Conservation (phyloP, 768 basidiomycete species). For the Arthromyces matolae region DNA sequence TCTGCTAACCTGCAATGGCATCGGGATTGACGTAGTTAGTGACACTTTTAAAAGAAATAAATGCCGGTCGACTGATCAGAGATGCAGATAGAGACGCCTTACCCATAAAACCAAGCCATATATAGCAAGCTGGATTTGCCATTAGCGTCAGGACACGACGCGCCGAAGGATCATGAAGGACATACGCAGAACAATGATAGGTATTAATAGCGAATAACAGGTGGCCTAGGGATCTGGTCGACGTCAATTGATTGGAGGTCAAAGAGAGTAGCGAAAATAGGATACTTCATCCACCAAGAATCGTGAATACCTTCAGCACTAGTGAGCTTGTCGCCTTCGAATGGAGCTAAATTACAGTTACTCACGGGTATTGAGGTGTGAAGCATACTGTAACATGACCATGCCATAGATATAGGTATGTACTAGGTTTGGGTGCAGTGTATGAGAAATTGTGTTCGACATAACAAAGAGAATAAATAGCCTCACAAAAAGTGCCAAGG, state of each 20-base stretch:
- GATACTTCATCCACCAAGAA: slow-evolving; percentile 23
- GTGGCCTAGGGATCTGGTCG: slow-evolving; percentile 6
- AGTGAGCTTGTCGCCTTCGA: neutral
- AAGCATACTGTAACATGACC: slow-evolving; percentile 27
- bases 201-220: slow-evolving; percentile 27
- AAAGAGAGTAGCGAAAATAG: neutral
- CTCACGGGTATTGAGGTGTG: slow-evolving; percentile 32
- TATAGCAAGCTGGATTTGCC: slow-evolving; percentile 20
- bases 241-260: neutral
- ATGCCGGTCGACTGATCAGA: too few relatives aligned
- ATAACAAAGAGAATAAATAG: neutral
- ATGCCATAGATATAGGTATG: slow-evolving; percentile 26
- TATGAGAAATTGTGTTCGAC: neutral
- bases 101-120: slow-evolving; percentile 25
- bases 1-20: slow-evolving; percentile 9
- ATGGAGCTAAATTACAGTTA: neutral
- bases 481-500: slow-evolving; percentile 22
- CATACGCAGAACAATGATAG: slow-evolving; percentile 25
- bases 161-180: neutral
- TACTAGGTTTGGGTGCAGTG: slow-evolving; percentile 12
- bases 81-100: neutral
- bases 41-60: slow-evolving; percentile 15
- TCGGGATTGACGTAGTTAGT: slow-evolving; percentile 15
- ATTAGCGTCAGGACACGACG: neutral
- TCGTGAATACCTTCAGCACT: slow-evolving; percentile 24